phyloP scores from a whole-genome alignment of 1,284 basidiomycete genomes.

The Gomphus bonarii region DNA sequence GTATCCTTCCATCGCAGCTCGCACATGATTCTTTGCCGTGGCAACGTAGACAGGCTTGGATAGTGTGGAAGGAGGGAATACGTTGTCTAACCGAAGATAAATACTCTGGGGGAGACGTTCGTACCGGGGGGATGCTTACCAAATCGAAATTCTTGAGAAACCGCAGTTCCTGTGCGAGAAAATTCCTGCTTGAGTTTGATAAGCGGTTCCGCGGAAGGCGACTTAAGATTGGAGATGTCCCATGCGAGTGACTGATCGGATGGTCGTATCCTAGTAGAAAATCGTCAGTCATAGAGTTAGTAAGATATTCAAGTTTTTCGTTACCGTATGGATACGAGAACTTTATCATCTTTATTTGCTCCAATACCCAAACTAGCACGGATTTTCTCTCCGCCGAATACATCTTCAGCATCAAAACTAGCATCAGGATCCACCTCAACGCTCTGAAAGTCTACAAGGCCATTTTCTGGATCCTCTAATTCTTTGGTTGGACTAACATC shows the following conservation, averaged over 20 bases:
- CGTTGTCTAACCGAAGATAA: constrained; percentile 78
- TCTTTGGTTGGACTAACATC: neutral
- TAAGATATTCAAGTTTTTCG: constrained; percentile 14
- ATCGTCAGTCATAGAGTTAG: neutral
- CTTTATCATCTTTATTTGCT: constrained; percentile 68
- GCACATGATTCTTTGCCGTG: constrained; percentile 79
- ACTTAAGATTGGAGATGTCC: constrained; percentile 25
- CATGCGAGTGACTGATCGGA: constrained; percentile 46
- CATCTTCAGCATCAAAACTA: constrained; percentile 48
- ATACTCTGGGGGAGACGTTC: constrained; percentile 24
- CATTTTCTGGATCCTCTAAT: constrained; percentile 52
- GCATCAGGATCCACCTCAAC: constrained; percentile 21
- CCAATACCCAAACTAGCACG: constrained; percentile 36
- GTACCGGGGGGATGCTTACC: constrained; percentile 13
- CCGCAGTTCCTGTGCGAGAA: constrained; percentile 34
- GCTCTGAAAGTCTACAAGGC: constrained; percentile 59
- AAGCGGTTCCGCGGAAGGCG: constrained; percentile 27
- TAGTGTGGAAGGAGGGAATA: constrained; percentile 3
- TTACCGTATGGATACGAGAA: constrained; percentile 79
- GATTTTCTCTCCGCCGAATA: constrained; percentile 54
- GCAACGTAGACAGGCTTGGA: constrained; percentile 70
- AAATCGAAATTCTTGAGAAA: constrained; percentile 51
- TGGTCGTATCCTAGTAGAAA: constrained; percentile 52
- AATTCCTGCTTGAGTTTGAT: constrained; percentile 51
- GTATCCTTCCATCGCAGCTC: constrained; percentile 92